Base-by-base conservation (phyloP, 164 flowering plant genomes). In the Buxus sempervirens region DNA sequence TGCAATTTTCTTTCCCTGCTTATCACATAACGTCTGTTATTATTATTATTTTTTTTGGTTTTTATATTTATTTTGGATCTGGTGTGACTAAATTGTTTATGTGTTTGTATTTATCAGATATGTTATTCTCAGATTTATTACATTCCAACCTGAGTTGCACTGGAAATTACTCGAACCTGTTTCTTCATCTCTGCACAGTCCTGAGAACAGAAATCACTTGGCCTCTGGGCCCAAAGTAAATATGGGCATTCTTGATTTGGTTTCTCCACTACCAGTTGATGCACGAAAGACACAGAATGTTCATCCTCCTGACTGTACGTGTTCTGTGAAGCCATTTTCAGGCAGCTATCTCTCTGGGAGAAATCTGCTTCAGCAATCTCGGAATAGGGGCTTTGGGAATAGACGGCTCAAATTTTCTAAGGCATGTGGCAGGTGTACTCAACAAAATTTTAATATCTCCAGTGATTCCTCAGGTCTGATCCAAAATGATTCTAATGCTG, bases 141-240 rank as follows among this genome's bases (percentile, higher is more conserved):
- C 66, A 0, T 32, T 70, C 38, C 72, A 71, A 42, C 67, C 74
- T 51, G 82, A 68, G 60, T 78, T 72, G 4, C 58, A 24, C 15
- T 75, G 72, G 73, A 76, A 71, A 70, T 32, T 74, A 59, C 45
- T 81, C 68, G 72, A 75, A 36, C 77, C 72, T 5, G 32, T 76
- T 53, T 20, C 51, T 58, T 61, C 74, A 20, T 80, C 80, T 14
- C 65, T 76, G 23, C 76, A 67, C 57, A 62, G 32, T 60, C 56
- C 67, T 67, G 72, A 63, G 27, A 59, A 66, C 23, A 23, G 66
- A 61, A 68, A 68, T 32, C 68, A 55, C 48, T 51, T 76, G 54
- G 66, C 54, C 25, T 72, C 72, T 55, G 76, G 67, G 60, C 21
- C 63, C 32, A 62, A 68, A 63, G 73, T 60, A 20, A 76, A 80